Evolutionary conservation across 2,329 filamentous ascomycete genomes (phyloP).

Genomic region (Aaosphaeria pasadenensis): DNA sequence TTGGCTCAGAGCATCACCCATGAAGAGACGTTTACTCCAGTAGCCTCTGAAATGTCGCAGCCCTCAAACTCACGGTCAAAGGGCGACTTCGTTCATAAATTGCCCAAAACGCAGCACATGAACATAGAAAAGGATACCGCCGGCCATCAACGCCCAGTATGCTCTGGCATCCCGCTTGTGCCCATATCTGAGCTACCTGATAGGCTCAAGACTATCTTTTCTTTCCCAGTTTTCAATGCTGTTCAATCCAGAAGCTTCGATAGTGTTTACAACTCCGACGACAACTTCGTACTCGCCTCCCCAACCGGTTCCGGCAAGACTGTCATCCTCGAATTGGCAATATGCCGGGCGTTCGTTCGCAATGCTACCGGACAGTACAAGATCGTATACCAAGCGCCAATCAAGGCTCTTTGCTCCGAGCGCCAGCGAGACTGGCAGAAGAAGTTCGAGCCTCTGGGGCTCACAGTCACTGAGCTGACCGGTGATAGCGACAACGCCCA

Average conservation of each 20-base stretch:
- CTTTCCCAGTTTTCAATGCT: constrained; percentile 74
- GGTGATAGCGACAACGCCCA: constrained; percentile 72
- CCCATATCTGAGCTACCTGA: constrained; percentile 64
- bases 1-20: no score
- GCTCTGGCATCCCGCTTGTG: constrained; percentile 61
- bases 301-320: constrained; percentile 88
- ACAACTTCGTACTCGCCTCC: constrained; percentile 77
- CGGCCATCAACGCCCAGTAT: constrained; percentile 18
- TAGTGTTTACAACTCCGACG: constrained; percentile 61
- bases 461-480: constrained; percentile 74
- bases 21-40: no score
- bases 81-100: no score
- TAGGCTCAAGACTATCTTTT: constrained; percentile 66
- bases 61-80: no score
- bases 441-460: constrained; percentile 66
- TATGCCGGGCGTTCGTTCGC: constrained; percentile 65
- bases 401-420: constrained; percentile 78
- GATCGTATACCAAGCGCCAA: constrained; percentile 80
- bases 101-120: no score
- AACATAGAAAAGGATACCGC: no score
- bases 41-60: no score
- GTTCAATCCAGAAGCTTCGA: constrained; percentile 78
- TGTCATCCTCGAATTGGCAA: constrained; percentile 74
- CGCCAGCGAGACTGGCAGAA: constrained; percentile 71
- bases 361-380: constrained; percentile 65